Evolutionary conservation across 23 red algal genomes (phyloP), one percentile per base, ranked within the genome.

Genomic region (Gracilaria domingensis): DNA sequence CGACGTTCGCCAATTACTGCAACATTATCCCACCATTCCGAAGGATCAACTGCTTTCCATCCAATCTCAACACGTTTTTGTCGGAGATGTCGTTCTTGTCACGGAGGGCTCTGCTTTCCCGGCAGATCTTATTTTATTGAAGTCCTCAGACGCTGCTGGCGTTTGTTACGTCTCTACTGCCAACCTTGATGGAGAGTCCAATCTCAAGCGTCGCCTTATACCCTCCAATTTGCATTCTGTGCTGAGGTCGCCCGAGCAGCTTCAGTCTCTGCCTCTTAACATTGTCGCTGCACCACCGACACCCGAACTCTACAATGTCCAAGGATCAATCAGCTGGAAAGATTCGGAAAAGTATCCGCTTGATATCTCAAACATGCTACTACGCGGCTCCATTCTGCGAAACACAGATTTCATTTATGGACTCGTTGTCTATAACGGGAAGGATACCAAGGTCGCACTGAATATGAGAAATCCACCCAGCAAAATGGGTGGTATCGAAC

Each of bases 101-200:
- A 65, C 81, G 14, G 67, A 79, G 4, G 88, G 82, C 49, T 80
- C 87, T 44, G 59, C 84, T 2, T 81, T 94, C 36, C 96, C 91
- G 7, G 92, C 87, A 21, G 96, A 98, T 75, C 34, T 91, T 20
- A 54, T 98, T 0, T 48, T 90, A 5, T 37, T 98, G 13, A 54
- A 71, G 8, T 79, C 91, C 13, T 55, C 96, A 8, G 59, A 76
- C 55, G 60, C 62, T 21, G 49, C 49, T 1, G 86, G 78, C 59
- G 84, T 89, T 6, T 89, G 86, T 35, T 98, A 92, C 70, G 91
- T 98, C 23, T 94, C 92, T 17, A 98, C 96, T 18, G 88, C 92
- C 44, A 92, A 95, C 51, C 81, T 98, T 14, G 96, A 98, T 67
- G 96, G 96, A 13, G 96, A 98, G 65, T 90, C 91, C 37, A 98